Evolutionary conservation across 108 stramenopile genomes (phyloP).

Genomic region (Skeletonema marinoi): DNA sequence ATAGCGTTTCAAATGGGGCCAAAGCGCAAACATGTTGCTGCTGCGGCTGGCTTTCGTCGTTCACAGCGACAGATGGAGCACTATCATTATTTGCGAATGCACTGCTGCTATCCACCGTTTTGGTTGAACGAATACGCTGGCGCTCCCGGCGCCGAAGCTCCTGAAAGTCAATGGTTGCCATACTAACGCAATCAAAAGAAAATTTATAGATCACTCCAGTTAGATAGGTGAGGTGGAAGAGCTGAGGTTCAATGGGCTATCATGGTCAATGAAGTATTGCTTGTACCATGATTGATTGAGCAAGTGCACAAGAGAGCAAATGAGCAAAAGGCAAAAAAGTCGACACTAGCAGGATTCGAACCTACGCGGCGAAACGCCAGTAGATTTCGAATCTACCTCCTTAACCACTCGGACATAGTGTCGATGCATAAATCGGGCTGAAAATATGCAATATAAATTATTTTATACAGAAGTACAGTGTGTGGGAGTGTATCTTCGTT

Average conservation of each 20-base stretch:
- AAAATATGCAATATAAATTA: no score
- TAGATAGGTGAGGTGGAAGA: no score
- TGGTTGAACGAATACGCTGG: slow-evolving; percentile 4
- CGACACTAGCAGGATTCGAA: slow-evolving; percentile 48
- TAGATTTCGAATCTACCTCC: slow-evolving; percentile 43
- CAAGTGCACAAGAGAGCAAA: no score
- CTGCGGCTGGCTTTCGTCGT: neutral
- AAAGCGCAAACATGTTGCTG: neutral
- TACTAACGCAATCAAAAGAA: neutral
- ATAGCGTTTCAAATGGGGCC: slow-evolving; percentile 20
- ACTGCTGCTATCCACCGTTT: neutral
- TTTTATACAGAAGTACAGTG: no score
- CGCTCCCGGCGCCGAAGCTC: slow-evolving; percentile 42
- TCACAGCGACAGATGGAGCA: neutral
- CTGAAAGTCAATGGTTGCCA: slow-evolving; percentile 27
- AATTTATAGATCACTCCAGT: no score
- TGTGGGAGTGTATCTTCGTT: no score
- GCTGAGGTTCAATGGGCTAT: no score
- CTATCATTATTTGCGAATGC: neutral
- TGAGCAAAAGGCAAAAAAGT: neutral
- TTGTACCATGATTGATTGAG: no score
- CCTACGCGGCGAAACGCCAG: slow-evolving; percentile 44
- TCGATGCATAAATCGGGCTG: no score
- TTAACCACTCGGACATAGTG: slow-evolving; percentile 48
- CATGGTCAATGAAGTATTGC: no score